Conservation (phyloP, 305 asterid species). For the Nicotiana rustica region DNA sequence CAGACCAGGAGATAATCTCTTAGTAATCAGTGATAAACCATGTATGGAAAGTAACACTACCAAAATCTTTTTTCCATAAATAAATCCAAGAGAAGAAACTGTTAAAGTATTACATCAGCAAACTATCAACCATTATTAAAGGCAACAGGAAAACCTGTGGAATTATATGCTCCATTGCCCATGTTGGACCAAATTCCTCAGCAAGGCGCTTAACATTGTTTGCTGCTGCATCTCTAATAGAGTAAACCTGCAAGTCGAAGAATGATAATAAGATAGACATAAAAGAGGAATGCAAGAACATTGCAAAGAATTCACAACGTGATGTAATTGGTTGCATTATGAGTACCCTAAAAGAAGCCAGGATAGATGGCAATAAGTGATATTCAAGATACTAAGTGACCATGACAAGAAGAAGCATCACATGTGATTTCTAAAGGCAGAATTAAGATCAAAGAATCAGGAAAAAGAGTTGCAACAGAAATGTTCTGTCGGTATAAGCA, state of each 20-base stretch:
- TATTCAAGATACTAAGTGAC: slow-evolving; percentile 23
- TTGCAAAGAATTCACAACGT: neutral
- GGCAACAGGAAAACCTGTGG: slow-evolving; percentile 49
- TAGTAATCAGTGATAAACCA: slow-evolving; percentile 11
- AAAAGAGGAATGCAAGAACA: slow-evolving; percentile 1
- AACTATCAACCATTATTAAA: slow-evolving; percentile 27
- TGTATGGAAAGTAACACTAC: neutral
- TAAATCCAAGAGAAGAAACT: neutral
- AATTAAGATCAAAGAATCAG: neutral
- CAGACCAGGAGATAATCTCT: slow-evolving; percentile 19
- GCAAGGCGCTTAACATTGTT: slow-evolving; percentile 60
- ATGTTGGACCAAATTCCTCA: slow-evolving; percentile 60
- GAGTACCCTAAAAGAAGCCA: neutral
- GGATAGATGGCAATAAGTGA: neutral
- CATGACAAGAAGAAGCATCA: neutral
- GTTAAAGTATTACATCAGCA: neutral
- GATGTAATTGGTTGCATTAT: slow-evolving; percentile 2
- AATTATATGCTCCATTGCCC: slow-evolving; percentile 59
- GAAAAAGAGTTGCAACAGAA: neutral
- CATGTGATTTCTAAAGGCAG: neutral
- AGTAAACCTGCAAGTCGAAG: slow-evolving; percentile 48
- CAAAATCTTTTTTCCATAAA: neutral
- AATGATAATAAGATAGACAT: neutral
- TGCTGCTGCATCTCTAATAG: slow-evolving; percentile 60
- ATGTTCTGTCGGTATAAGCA: neutral